Conservation (phyloP, 2,329 filamentous ascomycete species). For the Xylaria sp. region DNA sequence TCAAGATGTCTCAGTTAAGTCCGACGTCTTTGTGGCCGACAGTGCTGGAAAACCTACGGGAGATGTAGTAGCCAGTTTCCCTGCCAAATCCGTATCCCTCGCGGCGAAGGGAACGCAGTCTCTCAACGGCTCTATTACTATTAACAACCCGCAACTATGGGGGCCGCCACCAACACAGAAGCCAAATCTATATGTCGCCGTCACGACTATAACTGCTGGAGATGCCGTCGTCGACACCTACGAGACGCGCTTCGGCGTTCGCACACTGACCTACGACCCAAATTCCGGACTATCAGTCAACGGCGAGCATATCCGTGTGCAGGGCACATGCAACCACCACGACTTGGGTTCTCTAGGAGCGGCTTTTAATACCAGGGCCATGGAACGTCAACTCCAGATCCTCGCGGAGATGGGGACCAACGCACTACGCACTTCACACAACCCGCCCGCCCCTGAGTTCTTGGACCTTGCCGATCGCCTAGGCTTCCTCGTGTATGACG, state of each 20-base stretch:
- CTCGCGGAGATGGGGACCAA: constrained; percentile 63
- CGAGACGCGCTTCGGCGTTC: constrained; percentile 63
- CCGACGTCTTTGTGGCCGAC: constrained; percentile 56
- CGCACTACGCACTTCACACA: constrained; percentile 63
- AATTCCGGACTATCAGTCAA: constrained; percentile 60
- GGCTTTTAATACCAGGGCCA: constrained; percentile 62
- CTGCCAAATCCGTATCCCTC: constrained; percentile 48
- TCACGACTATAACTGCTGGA: constrained; percentile 53
- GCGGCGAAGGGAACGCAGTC: constrained; percentile 49
- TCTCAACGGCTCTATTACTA: constrained; percentile 50
- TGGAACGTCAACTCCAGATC: constrained; percentile 61
- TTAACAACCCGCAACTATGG: constrained; percentile 59
- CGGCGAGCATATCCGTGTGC: constrained; percentile 56
- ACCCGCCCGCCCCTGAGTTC: constrained; percentile 63
- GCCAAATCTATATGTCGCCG: constrained; percentile 61
- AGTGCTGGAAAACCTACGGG: constrained; percentile 42
- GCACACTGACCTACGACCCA: constrained; percentile 54
- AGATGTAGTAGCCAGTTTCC: constrained; percentile 52
- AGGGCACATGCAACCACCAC: constrained; percentile 63
- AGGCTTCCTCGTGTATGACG: constrained; percentile 64
- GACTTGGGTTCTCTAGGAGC: constrained; percentile 62
- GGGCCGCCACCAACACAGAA: constrained; percentile 58
- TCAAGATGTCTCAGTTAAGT: constrained; percentile 53
- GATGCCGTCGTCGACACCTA: constrained; percentile 56
- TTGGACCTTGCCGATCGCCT: constrained; percentile 61